A percentile compares a stretch with the other conserved stretches of the same genome.
phyloP scores from a whole-genome alignment of 1,284 basidiomycete species.

The Trametes versicolor region DNA sequence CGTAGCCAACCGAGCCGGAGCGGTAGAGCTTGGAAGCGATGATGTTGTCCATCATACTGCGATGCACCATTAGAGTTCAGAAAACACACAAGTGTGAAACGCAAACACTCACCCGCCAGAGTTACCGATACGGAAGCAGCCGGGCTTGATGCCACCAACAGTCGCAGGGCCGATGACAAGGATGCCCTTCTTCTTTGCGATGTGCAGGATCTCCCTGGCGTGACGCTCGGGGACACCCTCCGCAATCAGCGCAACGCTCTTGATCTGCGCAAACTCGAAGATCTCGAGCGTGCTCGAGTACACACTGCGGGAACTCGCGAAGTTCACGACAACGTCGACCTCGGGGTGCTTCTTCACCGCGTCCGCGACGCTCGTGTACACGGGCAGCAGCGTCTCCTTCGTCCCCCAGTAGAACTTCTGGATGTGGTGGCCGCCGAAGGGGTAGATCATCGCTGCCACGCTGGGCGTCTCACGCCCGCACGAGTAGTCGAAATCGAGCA shows the following conservation, averaged over 20 bases:
- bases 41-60: constrained; percentile 99
- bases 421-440: constrained; percentile 99
- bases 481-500: constrained; percentile 99
- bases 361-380: constrained; percentile 94
- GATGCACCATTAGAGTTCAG: not conserved
- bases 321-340: constrained; percentile 98
- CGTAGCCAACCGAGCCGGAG: constrained; percentile 96
- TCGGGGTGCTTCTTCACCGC: constrained; percentile 96
- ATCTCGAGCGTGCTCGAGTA: constrained; percentile 96
- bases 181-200: constrained; percentile 87
- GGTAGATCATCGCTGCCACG: constrained; percentile 99
- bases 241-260: constrained; percentile 93
- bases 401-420: constrained; percentile 99
- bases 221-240: constrained; percentile 99
- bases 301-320: constrained; percentile 94
- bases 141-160: constrained; percentile 99
- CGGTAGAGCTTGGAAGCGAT: constrained; percentile 99
- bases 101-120: constrained; percentile 81
- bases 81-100: not conserved
- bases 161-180: constrained; percentile 99
- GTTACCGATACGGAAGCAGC: constrained; percentile 99
- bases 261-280: constrained; percentile 75
- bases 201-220: constrained; percentile 94
- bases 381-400: constrained; percentile 97
- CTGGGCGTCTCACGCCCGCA: constrained; percentile 94